These are phyloP conservation scores for Cercospora berteroae DNA, from an alignment of 2,329 filamentous ascomycete genomes.

Conservation along the genomic window DNA sequence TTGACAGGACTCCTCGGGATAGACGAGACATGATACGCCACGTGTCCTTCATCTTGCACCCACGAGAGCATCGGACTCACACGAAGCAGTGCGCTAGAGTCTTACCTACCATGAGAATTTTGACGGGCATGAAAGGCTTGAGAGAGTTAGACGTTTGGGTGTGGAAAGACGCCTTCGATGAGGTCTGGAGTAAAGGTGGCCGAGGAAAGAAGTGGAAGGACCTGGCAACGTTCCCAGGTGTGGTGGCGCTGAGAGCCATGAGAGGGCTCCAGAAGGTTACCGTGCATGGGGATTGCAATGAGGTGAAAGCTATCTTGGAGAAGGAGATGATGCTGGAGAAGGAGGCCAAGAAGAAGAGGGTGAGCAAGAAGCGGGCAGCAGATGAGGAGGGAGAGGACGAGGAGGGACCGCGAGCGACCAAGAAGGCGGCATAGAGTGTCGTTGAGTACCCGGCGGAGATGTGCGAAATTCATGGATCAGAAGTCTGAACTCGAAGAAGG, in stretches of 20 bases:
- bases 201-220: background rate
- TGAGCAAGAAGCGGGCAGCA: background rate
- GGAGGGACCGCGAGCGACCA: background rate
- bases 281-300: background rate
- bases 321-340: background rate
- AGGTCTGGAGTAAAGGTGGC: background rate
- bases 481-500: background rate
- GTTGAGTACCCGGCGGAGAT: background rate
- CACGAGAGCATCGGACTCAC: background rate
- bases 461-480: background rate
- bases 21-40: background rate
- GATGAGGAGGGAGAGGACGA: background rate
- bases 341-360: background rate
- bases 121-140: background rate
- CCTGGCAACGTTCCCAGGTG: background rate
- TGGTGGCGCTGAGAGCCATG: background rate
- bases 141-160: background rate
- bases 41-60: background rate
- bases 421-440: background rate
- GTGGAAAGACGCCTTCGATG: background rate
- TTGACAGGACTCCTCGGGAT: background rate
- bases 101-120: background rate
- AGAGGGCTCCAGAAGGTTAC: background rate
- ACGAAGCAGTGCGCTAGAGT: background rate
- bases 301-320: background rate